Base-by-base conservation (phyloP, 345 rosid genomes). In the Euphorbia tirucalli region DNA sequence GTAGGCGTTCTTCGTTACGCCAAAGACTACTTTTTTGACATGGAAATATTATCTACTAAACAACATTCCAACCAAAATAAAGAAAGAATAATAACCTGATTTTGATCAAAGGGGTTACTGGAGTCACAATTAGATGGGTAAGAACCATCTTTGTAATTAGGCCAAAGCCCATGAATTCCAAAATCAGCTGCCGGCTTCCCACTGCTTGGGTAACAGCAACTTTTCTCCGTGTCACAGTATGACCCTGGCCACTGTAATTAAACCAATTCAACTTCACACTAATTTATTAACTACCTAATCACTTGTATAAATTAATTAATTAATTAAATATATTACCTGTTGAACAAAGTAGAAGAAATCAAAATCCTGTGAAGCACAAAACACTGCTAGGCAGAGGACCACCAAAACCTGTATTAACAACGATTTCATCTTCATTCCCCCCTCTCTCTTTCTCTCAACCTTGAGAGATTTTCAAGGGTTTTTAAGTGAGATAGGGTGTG, bases 201-300 rank as follows among this genome's bases (percentile, higher is more conserved):
- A 1, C 93, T 75, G 0, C 81, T 87, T 59, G 99, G 99, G 58
- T 88, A 90, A 50, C 99, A 95, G 48, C 99, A 95, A 49, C 83
- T 82, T 64, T 74, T 67, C 71, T 82, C 59, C 11, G 93, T 72
- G 74, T 89, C 97, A 70, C 99, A 95, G 79, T 87, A 92, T 28
- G 99, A 84, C 58, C 97, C 99, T 32, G 99, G 99, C 99, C 99
- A 95, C 97, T 92, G 37, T 4, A n/a, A n/a, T n/a, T n/a, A n/a
- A n/a, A 30, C 8, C 18, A 65, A 58, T 37, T 58, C 16, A 35
- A 35, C 3, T 35, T 35, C 49, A 22, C n/a, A 5, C 0, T 24
- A 27, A n/a, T 5, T 2, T 31, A 11, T 65, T 21, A 64, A 6
- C 37, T 35, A 35, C 3, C 39, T 35, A 35, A 35, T 35, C 6